A percentile compares a stretch with the other conserved stretches of the same genome.
These are phyloP conservation scores for Aspergillus olivimuriae DNA, from an alignment of 495 filamentous ascomycete genomes.

Conservation along the genomic window DNA sequence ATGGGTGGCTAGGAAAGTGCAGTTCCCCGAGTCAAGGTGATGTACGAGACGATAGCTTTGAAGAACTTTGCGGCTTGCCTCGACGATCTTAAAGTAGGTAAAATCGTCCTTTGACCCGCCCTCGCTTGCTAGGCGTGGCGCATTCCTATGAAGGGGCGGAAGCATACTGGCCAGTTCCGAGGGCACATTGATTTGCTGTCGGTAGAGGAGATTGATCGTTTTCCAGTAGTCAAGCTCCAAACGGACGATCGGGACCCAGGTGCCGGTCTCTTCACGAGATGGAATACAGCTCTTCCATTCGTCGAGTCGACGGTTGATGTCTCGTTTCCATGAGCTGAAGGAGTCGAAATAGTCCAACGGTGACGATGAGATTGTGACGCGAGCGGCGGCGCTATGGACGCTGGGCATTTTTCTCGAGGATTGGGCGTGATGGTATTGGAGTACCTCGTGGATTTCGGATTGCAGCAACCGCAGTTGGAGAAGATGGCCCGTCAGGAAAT, in stretches of 20 bases:
- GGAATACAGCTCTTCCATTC: conserved; percentile 82
- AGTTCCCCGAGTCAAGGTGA: conserved; percentile 77
- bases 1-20: conserved; percentile 87
- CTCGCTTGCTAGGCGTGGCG: no score
- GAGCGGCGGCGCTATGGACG: background rate
- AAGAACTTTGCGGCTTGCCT: conserved; percentile 84
- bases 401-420: background rate
- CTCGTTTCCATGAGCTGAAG: conserved; percentile 76
- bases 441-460: conserved; percentile 85
- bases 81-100: conserved; percentile 83
- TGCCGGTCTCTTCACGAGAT: conserved; percentile 65
- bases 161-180: conserved; percentile 65
- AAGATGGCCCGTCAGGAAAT: conserved; percentile 80
- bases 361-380: background rate
- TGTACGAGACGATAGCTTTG: conserved; percentile 83
- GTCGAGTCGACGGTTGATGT: conserved; percentile 72
- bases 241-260: conserved; percentile 77
- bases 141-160: conserved; percentile 60
- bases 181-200: conserved; percentile 78
- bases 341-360: conserved; percentile 44
- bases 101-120: conserved; percentile 71
- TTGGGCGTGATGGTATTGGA: conserved; percentile 21
- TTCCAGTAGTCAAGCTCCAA: conserved; percentile 94
- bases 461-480: conserved; percentile 80
- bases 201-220: conserved; percentile 85